Evolutionary conservation across 1,139 yeast genomes (phyloP), one percentile per base, ranked within the genome.

Genomic region (Pneumocystis carinii): DNA sequence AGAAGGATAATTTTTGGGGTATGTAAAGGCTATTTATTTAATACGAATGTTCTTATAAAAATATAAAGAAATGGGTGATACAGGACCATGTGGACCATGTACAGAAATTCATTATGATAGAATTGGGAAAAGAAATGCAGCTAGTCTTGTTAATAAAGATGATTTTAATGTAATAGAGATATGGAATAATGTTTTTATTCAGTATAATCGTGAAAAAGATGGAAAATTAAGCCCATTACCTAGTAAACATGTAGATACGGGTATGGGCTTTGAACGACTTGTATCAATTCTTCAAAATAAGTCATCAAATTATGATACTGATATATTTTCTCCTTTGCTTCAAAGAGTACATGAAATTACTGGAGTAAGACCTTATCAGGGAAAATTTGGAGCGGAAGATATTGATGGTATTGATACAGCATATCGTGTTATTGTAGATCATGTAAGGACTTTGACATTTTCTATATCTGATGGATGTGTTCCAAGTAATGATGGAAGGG

Each of bases 61-160:
- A 48, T 48, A 48, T 48, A 24, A 48, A 48, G 55, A 48, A 24
- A 92, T 92, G 99, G 99, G 99, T 70, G 99, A 94, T 73, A 97
- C 90, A 78, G 99, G 99, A 69, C 99, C 99, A 60, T 92, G 99
- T 79, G 99, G 99, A 67, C 99, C 99, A 62, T 94, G 98, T 78
- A 87, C 96, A 24, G 98, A 92, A 76, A 82, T 92, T 70, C 99
- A 92, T 75, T 92, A 89, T 75, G 99, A 92, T 75, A 84, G 98
- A 76, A 89, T 92, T 68, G 98, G 98, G 67, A 97, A 97, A 64
- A 84, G 99, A 78, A 90, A 92, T 72, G 98, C 97, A 66, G 80
- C 97, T 41, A 73, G 77, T 69, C 80, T 92, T 69, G 99, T 92
- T 70, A 92, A 92, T 75, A 83, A 83, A 84, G 98, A 92, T 75